These are phyloP conservation scores for Solanum hybrid DNA, from an alignment of 305 asterid genomes.

Conservation along the genomic window DNA sequence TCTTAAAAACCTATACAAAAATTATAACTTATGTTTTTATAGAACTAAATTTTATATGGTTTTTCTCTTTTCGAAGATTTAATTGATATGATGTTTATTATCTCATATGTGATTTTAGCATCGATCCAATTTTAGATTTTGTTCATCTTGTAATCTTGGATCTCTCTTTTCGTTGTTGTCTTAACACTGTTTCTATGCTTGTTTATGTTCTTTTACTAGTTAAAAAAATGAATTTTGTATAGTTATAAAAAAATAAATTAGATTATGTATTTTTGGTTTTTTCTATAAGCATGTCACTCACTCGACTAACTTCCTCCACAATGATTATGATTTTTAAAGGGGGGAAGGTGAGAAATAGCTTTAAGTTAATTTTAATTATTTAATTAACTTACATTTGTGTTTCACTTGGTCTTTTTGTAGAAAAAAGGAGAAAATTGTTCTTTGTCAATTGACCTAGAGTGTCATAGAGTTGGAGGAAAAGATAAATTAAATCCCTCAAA, in stretches of 20 bases:
- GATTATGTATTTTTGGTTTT: background rate
- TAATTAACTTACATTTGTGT: background rate
- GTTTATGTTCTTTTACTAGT: background rate
- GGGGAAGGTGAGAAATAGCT: background rate
- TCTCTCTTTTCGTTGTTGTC: background rate
- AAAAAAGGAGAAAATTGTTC: background rate
- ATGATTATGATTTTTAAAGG: background rate
- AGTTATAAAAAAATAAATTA: background rate
- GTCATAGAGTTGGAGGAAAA: background rate
- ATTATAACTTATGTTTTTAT: too few species aligned
- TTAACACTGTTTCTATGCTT: background rate
- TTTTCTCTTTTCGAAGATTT: too few species aligned
- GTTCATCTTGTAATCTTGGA: background rate
- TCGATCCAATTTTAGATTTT: background rate
- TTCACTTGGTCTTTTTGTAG: background rate
- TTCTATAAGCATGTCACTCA: background rate
- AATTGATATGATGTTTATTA: background rate
- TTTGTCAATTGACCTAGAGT: background rate
- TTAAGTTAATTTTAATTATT: background rate
- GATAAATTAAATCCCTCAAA: background rate
- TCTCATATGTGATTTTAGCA: background rate
- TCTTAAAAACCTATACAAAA: too few species aligned
- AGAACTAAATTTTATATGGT: too few species aligned
- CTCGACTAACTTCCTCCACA: background rate
- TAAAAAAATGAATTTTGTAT: background rate